These are phyloP conservation scores for Aspergillus ruber DNA, from an alignment of 2,329 filamentous ascomycete genomes.

Conservation along the genomic window DNA sequence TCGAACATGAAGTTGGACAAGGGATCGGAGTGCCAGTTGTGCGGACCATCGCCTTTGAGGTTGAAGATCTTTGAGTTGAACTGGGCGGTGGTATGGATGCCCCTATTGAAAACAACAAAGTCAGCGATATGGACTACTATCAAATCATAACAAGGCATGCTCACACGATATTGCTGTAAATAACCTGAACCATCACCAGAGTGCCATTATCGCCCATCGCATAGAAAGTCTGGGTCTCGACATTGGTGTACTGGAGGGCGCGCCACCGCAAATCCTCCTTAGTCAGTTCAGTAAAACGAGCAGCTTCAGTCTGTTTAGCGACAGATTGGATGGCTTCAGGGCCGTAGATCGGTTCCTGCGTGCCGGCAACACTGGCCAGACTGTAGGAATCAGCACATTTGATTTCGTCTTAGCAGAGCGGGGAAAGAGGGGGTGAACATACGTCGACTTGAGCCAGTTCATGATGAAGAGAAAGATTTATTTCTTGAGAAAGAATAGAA, in stretches of 20 bases:
- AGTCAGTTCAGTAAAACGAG: constrained; percentile 71
- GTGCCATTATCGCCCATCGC: constrained; percentile 71
- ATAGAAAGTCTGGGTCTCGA: constrained; percentile 96
- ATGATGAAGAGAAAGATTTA: constrained; percentile 56
- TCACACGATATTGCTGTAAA: constrained; percentile 96
- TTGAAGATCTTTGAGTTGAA: constrained; percentile 94
- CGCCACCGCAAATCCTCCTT: constrained; percentile 78
- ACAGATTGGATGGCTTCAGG: constrained; percentile 81
- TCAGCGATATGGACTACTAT: constrained; percentile 3
- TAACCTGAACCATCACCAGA: constrained; percentile 76
- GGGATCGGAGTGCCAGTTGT: constrained; percentile 77
- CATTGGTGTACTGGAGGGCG: constrained; percentile 72
- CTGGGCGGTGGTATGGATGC: constrained; percentile 82
- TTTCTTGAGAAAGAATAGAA: not conserved
- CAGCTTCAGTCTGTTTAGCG: constrained; percentile 68
- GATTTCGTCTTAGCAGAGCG: not conserved
- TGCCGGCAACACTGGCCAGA: constrained; percentile 76
- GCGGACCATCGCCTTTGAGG: constrained; percentile 62
- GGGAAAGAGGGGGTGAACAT: constrained; percentile 34
- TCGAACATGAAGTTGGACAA: constrained; percentile 76
- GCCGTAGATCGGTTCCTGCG: constrained; percentile 93
- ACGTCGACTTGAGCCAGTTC: constrained; percentile 93
- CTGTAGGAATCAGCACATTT: constrained; percentile 50
- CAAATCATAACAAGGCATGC: constrained; percentile 20
- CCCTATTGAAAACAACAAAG: constrained; percentile 47